These are phyloP conservation scores for Ogataea siamensis DNA, from an alignment of 805 yeast species.

Conservation along the genomic window DNA sequence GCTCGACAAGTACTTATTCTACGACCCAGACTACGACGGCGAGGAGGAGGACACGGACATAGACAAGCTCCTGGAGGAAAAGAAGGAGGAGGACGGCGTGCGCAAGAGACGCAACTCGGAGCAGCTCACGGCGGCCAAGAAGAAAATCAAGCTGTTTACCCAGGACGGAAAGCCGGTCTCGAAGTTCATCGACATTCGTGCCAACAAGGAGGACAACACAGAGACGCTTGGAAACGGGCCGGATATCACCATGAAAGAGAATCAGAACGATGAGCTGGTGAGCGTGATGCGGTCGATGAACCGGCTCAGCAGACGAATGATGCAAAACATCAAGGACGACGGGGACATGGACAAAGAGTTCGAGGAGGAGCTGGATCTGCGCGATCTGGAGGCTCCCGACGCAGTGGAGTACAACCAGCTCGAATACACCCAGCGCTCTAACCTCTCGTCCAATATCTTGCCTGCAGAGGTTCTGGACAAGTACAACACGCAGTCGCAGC, in stretches of 20 bases:
- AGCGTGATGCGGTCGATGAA: slow-evolving; percentile 86
- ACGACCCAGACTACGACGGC: slow-evolving; percentile 56
- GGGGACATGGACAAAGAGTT: slow-evolving; percentile 36
- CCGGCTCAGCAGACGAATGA: slow-evolving; percentile 78
- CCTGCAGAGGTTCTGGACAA: slow-evolving; percentile 25
- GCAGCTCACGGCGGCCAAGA: slow-evolving; percentile 27
- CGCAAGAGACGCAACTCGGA: slow-evolving; percentile 32
- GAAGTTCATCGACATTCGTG: slow-evolving; percentile 73
- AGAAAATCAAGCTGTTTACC: slow-evolving; percentile 36
- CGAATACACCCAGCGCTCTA: slow-evolving; percentile 31
- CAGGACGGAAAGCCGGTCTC: slow-evolving; percentile 49
- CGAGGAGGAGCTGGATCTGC: slow-evolving; percentile 46
- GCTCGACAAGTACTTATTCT: slow-evolving; percentile 76
- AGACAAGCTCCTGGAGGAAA: slow-evolving; percentile 27
- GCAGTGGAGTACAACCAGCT: slow-evolving; percentile 53
- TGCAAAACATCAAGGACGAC: slow-evolving; percentile 49
- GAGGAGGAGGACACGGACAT: slow-evolving; percentile 38
- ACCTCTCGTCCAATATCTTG: slow-evolving; percentile 25
- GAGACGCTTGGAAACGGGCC: slow-evolving; percentile 76
- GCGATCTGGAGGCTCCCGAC: slow-evolving; percentile 50
- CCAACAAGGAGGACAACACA: slow-evolving; percentile 79
- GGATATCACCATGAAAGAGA: slow-evolving; percentile 80
- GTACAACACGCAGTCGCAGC: slow-evolving; percentile 25
- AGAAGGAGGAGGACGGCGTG: slow-evolving; percentile 39
- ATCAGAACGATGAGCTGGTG: slow-evolving; percentile 63